Conservation (phyloP, 2,329 filamentous ascomycete genomes). For the Pleurostoma richardsiae region DNA sequence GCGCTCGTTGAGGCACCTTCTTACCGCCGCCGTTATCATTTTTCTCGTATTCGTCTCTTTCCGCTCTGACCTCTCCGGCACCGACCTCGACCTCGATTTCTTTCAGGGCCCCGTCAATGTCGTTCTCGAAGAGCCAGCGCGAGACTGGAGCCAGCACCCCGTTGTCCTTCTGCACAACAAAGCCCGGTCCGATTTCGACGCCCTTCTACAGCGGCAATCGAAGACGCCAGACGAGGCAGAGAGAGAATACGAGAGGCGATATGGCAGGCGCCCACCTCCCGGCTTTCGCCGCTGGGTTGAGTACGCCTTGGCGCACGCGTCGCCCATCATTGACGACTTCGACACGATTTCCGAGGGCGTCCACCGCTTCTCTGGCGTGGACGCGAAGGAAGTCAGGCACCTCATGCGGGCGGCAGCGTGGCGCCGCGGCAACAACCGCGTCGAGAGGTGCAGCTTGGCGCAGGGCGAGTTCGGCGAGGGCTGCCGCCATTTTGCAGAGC, state of each 20-base stretch:
- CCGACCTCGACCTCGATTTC: no score
- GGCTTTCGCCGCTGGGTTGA: slow-evolving; percentile 42
- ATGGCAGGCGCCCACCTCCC: slow-evolving; percentile 33
- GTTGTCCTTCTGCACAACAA: slow-evolving; percentile 23
- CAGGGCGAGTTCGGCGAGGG: slow-evolving; percentile 27
- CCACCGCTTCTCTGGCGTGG: slow-evolving; percentile 32
- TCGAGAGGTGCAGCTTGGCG: slow-evolving; percentile 30
- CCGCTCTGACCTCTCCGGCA: no score
- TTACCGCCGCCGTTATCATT: no score
- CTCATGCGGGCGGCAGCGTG: slow-evolving; percentile 18
- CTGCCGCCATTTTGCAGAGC: slow-evolving; percentile 23
- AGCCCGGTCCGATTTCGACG: slow-evolving; percentile 22
- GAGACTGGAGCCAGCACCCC: slow-evolving; percentile 20
- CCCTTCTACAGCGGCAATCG: slow-evolving; percentile 29
- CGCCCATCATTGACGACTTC: slow-evolving; percentile 45
- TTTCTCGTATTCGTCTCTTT: no score
- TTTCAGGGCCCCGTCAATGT: no score
- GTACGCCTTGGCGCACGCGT: slow-evolving; percentile 31
- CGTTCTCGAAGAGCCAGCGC: no score
- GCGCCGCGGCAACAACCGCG: slow-evolving; percentile 18
- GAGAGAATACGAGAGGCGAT: slow-evolving; percentile 36
- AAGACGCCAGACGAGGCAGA: slow-evolving; percentile 24
- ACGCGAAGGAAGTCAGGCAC: slow-evolving; percentile 23
- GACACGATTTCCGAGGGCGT: slow-evolving; percentile 34
- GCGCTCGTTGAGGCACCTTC: no score